Base-by-base conservation (phyloP, 768 basidiomycete species). In the Lactarius evosmus region DNA sequence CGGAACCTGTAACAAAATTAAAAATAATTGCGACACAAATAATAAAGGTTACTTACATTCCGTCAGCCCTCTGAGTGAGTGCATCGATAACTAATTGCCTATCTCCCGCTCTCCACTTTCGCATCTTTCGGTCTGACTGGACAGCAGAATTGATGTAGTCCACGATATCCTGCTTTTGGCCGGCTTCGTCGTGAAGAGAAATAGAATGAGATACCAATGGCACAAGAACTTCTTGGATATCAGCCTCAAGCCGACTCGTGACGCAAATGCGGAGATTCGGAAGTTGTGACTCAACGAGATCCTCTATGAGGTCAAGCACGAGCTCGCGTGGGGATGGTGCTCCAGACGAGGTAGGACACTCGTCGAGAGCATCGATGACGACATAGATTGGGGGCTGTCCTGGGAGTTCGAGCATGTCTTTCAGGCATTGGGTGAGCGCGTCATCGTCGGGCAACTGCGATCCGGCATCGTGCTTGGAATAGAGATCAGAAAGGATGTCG, bases 341-440 rank as follows among this genome's bases (percentile, higher is more conserved):
- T 1, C 49, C 58, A 4, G 38, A 53, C 6, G 56, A n/a, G 29
- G 41, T 55, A 1, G 60, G 60, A 29, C 60, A 61, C 14, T 61
- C 60, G 19, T 61, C 60, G 8, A 61, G 27, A 12, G 29, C 60
- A 44, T 61, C 60, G 8, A 61, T 17, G 16, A 61, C 34, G 7
- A 61, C 54, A 14, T 53, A 61, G 5, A 38, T 32, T 9, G 22
- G n/a, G 1, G 38, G 34, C 8, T 41, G 33, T 4, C 29, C 33
- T 6, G 58, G 19, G 11, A 17, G 36, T 16, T 52, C 7, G 17
- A 53, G 29, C 29, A 61, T 55, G 6, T 32, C 5, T 19, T n/a
- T 44, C 3, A 55, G 22, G 52, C 60, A 53, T 22, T 54, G 30
- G 2, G 14, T 30, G 3, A 59, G 58, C 3, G 33, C 46, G 7